These are phyloP conservation scores for Coemansia sp. DNA, from an alignment of 192 early-diverging fungal genomes.

Conservation along the genomic window DNA sequence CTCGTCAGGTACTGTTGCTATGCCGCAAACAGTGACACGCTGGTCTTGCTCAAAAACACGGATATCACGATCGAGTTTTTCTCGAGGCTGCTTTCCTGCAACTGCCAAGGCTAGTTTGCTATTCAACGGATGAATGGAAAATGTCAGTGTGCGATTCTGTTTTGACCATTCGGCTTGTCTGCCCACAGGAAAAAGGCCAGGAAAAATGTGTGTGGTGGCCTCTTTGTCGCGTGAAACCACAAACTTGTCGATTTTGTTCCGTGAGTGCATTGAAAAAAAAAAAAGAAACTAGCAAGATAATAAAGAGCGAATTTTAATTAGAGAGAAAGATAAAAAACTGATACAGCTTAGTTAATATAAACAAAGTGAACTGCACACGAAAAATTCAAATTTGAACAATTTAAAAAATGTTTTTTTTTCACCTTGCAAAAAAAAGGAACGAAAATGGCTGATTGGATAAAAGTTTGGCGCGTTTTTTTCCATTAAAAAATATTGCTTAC, in stretches of 20 bases:
- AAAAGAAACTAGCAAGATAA: constrained; percentile 1
- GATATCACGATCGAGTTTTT: background rate
- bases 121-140: constrained; percentile 26
- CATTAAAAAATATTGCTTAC: no score
- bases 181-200: constrained; percentile 30
- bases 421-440: background rate
- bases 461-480: background rate
- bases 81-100: constrained; percentile 29
- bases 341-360: background rate
- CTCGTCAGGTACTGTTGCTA: constrained; percentile 16
- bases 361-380: background rate
- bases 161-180: constrained; percentile 26
- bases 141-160: constrained; percentile 42
- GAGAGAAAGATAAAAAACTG: constrained; percentile 4
- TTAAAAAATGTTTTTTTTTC: no score
- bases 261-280: constrained; percentile 19
- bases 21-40: constrained; percentile 23
- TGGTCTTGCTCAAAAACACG: constrained; percentile 33
- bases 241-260: constrained; percentile 20
- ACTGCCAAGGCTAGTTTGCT: constrained; percentile 27
- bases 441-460: background rate
- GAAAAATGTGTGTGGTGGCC: constrained; percentile 11
- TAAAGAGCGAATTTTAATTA: no score
- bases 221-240: constrained; percentile 35
- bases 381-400: background rate